phyloP scores from a whole-genome alignment of 2,329 filamentous ascomycete species.

The Triangularia setosa region DNA sequence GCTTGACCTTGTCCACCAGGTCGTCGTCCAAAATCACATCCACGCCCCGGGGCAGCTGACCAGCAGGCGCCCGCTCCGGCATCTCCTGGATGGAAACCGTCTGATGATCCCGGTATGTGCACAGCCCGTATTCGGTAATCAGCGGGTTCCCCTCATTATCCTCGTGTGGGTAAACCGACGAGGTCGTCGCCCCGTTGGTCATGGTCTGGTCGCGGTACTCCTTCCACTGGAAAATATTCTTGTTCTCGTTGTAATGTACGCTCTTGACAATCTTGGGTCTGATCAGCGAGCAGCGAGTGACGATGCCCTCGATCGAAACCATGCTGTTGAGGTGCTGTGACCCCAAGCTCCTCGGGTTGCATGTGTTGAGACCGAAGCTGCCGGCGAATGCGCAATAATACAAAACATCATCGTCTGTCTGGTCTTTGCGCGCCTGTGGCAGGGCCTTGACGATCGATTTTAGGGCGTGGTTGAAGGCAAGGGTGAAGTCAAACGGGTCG shows the following conservation, averaged over 20 bases:
- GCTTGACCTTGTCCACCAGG: constrained; percentile 89
- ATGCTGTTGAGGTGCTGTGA: constrained; percentile 91
- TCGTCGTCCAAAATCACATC: constrained; percentile 97
- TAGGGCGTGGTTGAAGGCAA: constrained; percentile 86
- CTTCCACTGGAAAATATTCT: constrained; percentile 80
- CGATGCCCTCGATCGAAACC: constrained; percentile 96
- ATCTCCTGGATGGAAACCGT: constrained; percentile 99
- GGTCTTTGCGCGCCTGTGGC: constrained; percentile 68
- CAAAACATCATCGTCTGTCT: constrained; percentile 71
- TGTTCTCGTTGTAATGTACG: constrained; percentile 89
- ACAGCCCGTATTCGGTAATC: constrained; percentile 93
- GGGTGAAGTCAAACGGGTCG: constrained; percentile 80
- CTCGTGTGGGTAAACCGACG: constrained; percentile 89
- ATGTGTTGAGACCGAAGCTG: constrained; percentile 90
- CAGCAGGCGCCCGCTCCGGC: constrained; percentile 92
- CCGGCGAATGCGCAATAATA: constrained; percentile 98
- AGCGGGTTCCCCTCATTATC: constrained; percentile 91
- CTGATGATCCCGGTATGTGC: constrained; percentile 93
- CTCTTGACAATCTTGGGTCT: constrained; percentile 97
- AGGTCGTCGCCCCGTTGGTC: constrained; percentile 84
- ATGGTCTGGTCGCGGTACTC: constrained; percentile 97
- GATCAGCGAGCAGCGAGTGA: constrained; percentile 92
- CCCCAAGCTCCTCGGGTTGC: constrained; percentile 88
- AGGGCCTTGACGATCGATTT: constrained; percentile 83
- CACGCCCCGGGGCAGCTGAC: constrained; percentile 89